Percentiles rank a stretch among this genome's conserved stretches.
Evolutionary conservation across 2,329 filamentous ascomycete genomes (phyloP).

Genomic region (Ceratocystis albifundus): DNA sequence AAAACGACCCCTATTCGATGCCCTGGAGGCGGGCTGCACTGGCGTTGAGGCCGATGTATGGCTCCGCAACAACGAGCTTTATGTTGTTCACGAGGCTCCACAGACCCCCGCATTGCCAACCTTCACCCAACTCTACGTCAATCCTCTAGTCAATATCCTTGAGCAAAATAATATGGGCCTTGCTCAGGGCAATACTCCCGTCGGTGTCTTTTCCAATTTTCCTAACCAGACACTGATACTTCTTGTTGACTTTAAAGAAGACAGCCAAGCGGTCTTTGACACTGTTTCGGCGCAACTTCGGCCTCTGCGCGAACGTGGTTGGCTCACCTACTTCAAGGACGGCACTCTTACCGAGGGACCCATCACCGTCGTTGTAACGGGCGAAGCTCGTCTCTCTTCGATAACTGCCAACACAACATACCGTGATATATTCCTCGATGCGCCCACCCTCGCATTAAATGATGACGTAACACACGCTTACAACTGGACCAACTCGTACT

Average conservation of each 20-base stretch:
- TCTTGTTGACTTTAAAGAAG: conserved; percentile 58
- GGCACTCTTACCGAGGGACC: conserved; percentile 42
- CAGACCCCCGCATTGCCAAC: conserved; percentile 40
- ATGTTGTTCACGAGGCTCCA: conserved; percentile 46
- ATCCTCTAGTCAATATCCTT: conserved; percentile 50
- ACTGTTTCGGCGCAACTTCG: conserved; percentile 38
- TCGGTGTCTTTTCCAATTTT: conserved; percentile 46
- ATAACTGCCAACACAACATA: conserved; percentile 42
- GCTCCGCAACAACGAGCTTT: conserved; percentile 43
- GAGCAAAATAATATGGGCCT: conserved; percentile 37
- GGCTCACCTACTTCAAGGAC: conserved; percentile 43
- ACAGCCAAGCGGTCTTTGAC: conserved; percentile 41
- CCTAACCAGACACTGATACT: conserved; percentile 47
- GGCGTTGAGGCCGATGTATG: conserved; percentile 61
- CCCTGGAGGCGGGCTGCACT: conserved; percentile 47
- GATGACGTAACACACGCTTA: conserved; percentile 30
- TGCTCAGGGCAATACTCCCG: conserved; percentile 30
- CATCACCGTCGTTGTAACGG: conserved; percentile 58
- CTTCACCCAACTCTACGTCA: conserved; percentile 50
- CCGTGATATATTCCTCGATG: conserved; percentile 56
- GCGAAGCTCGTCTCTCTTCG: conserved; percentile 48
- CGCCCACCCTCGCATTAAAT: conserved; percentile 40
- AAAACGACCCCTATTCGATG: conserved; percentile 49
- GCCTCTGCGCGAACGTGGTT: conserved; percentile 48
- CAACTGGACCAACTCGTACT: conserved; percentile 49